A percentile compares a stretch with the other conserved stretches of the same genome.
Evolutionary conservation across 148 eudicot species (phyloP).

Genomic region (Agrostemma githago): DNA sequence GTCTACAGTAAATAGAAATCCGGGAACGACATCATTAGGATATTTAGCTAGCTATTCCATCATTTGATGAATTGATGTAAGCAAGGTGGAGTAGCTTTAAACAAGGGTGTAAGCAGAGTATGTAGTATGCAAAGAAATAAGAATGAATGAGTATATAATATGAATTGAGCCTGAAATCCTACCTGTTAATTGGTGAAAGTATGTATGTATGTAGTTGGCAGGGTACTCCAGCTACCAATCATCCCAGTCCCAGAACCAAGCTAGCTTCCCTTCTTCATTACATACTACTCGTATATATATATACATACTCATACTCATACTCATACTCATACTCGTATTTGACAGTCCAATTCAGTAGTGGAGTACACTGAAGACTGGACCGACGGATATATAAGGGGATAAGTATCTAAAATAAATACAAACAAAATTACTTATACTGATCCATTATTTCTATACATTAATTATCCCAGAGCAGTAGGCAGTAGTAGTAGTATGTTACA

Average conservation of each 20-base stretch:
- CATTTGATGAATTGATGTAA: no score
- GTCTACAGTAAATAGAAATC: slow-evolving; percentile 27
- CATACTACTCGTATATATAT: not conserved
- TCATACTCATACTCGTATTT: no score
- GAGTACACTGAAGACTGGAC: no score
- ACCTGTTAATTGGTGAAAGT: slow-evolving; percentile 28
- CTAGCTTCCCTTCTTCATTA: slow-evolving; percentile 11
- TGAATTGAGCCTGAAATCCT: slow-evolving; percentile 22
- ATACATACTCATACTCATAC: not conserved
- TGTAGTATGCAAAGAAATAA: no score
- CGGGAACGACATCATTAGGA: not conserved
- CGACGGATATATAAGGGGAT: no score
- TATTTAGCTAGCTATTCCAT: not conserved
- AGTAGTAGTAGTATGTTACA: no score
- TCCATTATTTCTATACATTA: slow-evolving; percentile 14
- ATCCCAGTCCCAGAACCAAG: not conserved
- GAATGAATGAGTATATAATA: no score
- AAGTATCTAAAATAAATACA: not conserved
- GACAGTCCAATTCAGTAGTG: no score
- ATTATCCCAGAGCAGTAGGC: no score
- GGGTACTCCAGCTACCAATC: slow-evolving; percentile 20
- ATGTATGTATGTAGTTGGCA: not conserved
- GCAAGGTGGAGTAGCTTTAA: no score
- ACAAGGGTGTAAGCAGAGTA: not conserved
- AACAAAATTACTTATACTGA: not conserved